Evolutionary conservation across 306 rosid genomes (phyloP).

Genomic region (Medicago arabica): DNA sequence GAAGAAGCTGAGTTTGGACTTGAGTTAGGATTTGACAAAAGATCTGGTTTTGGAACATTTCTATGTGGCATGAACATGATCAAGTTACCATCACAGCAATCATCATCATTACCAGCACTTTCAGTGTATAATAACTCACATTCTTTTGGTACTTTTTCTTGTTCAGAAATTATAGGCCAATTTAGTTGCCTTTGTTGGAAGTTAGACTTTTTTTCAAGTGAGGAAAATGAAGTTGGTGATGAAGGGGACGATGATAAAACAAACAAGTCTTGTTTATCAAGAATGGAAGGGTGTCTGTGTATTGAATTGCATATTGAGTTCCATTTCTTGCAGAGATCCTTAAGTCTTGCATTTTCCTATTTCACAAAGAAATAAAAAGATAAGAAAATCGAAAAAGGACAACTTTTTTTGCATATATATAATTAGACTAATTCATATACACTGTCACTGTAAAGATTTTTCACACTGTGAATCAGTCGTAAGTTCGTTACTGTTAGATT

Average conservation of each 20-base stretch:
- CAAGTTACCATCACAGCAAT: conserved; percentile 51
- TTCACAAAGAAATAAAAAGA: conserved; percentile 6
- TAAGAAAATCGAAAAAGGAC: not conserved
- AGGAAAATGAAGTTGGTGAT: conserved; percentile 55
- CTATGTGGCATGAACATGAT: conserved; percentile 58
- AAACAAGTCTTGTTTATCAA: conserved; percentile 49
- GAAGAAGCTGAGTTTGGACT: conserved; percentile 94
- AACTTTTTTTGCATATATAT: too few species aligned
- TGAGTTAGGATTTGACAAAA: conserved; percentile 84
- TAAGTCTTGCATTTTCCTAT: conserved; percentile 59
- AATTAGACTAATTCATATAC: not conserved
- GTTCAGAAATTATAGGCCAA: conserved; percentile 52
- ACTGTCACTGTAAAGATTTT: not conserved
- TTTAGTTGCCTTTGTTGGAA: conserved; percentile 46
- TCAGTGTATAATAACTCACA: conserved; percentile 62
- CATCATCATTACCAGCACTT: conserved; percentile 41
- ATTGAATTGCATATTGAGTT: conserved; percentile 67
- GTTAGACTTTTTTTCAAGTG: conserved; percentile 42
- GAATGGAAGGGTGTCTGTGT: conserved; percentile 49
- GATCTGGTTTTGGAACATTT: conserved; percentile 71
- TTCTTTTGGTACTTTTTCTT: conserved; percentile 63
- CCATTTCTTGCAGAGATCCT: conserved; percentile 73
- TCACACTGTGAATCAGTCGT: too few species aligned
- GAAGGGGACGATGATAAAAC: conserved; percentile 52
- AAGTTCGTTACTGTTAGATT: not conserved